Conservation (phyloP, 371 early-diverging fungal genomes). For the Fennellomyces sp. region DNA sequence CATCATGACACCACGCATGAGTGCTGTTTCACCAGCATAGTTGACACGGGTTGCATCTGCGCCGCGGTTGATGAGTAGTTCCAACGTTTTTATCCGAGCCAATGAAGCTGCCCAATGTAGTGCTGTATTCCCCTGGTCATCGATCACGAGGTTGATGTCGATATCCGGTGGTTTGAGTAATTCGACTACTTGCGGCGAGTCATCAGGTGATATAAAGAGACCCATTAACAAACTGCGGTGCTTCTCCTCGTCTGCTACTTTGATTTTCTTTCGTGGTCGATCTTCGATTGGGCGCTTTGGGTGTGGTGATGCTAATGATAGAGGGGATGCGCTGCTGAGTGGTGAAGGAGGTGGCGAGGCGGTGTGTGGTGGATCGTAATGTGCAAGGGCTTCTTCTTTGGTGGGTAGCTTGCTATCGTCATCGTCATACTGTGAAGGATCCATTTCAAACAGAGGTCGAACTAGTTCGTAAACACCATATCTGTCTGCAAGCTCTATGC, state of each 20-base stretch:
- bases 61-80: constrained; percentile 67
- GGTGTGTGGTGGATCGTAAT: constrained; percentile 7
- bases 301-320: not conserved
- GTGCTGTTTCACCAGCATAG: constrained; percentile 78
- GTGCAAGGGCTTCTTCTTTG: constrained; percentile 24
- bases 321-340: not conserved
- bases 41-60: constrained; percentile 68
- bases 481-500: constrained; percentile 71
- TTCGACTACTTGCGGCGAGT: constrained; percentile 50
- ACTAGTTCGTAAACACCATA: constrained; percentile 67
- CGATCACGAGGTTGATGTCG: constrained; percentile 73
- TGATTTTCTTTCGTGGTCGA: not conserved
- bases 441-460: constrained; percentile 68
- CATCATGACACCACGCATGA: constrained; percentile 84
- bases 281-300: not conserved
- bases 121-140: constrained; percentile 83
- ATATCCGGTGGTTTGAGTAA: constrained; percentile 47
- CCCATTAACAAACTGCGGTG: constrained; percentile 64
- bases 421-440: constrained; percentile 37
- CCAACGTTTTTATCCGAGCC: constrained; percentile 70
- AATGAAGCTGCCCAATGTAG: constrained; percentile 89
- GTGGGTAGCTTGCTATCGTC: constrained; percentile 17
- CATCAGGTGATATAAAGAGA: constrained; percentile 60
- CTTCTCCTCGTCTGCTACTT: constrained; percentile 30
- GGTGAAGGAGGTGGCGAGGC: constrained; percentile 6